Evolutionary conservation across 2,329 filamentous ascomycete species (phyloP).

Genomic region (Zymoseptoria crescenta): DNA sequence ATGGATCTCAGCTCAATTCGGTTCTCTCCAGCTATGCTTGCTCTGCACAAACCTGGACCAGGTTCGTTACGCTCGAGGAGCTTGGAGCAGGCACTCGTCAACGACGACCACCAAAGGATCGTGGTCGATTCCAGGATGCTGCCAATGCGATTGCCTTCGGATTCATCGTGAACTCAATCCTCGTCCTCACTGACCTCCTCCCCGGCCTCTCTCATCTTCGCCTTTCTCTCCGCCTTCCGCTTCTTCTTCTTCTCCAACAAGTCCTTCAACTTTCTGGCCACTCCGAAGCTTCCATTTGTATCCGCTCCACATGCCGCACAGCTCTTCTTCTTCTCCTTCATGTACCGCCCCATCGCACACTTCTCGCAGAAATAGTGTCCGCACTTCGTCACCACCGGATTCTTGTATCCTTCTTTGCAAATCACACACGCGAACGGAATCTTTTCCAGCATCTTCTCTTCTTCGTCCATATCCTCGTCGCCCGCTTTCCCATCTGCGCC

Average conservation of each 20-base stretch:
- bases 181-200: slow-evolving; percentile 31
- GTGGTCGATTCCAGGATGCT: background rate
- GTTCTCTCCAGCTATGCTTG: no score
- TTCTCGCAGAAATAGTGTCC: slow-evolving; percentile 93
- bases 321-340: slow-evolving; percentile 66
- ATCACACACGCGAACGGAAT: slow-evolving; percentile 89
- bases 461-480: slow-evolving; percentile 46
- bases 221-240: slow-evolving; percentile 50
- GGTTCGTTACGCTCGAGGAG: no score
- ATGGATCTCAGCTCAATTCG: no score
- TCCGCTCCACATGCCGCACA: slow-evolving; percentile 80
- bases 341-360: slow-evolving; percentile 79
- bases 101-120: background rate
- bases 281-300: slow-evolving; percentile 84
- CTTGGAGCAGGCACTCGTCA: background rate
- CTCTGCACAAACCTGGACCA: no score
- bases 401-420: slow-evolving; percentile 69
- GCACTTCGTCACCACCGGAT: slow-evolving; percentile 79
- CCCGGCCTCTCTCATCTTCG: slow-evolving; percentile 47
- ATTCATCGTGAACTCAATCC: background rate
- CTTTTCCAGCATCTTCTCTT: slow-evolving; percentile 66
- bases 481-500: slow-evolving; percentile 51
- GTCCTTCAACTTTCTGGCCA: slow-evolving; percentile 73
- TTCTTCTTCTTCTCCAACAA: slow-evolving; percentile 67
- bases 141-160: background rate